A percentile compares a stretch with the other conserved stretches of the same genome.
phyloP scores from a whole-genome alignment of 345 rosid genomes.

The Ceriops decandra region DNA sequence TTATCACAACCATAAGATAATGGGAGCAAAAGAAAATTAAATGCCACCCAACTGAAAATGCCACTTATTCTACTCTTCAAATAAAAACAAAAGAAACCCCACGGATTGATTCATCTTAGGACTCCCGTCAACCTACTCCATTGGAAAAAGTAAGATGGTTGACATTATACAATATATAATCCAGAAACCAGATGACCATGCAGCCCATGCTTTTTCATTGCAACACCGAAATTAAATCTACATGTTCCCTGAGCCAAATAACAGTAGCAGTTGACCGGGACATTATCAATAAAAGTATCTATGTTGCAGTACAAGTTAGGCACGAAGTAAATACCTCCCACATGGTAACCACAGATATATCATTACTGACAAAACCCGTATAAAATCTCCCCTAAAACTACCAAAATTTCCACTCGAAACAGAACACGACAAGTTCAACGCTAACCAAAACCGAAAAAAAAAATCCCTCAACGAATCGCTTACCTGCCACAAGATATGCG shows the following conservation, averaged over 20 bases:
- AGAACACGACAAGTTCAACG: no score
- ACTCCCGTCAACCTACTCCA: background rate
- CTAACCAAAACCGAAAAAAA: background rate
- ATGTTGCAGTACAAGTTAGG: no score
- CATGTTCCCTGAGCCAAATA: no score
- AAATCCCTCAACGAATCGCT: background rate
- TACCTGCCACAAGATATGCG: conserved; percentile 76
- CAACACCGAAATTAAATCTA: no score
- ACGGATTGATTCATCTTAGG: background rate
- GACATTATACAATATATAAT: background rate
- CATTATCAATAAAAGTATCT: no score
- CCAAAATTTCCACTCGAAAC: no score
- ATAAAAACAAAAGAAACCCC: background rate
- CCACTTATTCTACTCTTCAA: background rate
- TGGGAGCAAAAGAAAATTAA: conserved; percentile 13
- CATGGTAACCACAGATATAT: background rate
- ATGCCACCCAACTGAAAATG: background rate
- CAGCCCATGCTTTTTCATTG: no score
- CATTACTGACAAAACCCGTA: background rate
- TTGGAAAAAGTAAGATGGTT: background rate
- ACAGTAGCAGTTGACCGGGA: no score
- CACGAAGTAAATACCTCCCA: background rate
- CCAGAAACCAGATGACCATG: no score
- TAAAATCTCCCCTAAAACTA: background rate
- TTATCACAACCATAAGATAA: conserved; percentile 20